Evolutionary conservation across 148 eudicot species (phyloP), one percentile per base, ranked within the genome.

Genomic region (Heliamphora exappendiculata): DNA sequence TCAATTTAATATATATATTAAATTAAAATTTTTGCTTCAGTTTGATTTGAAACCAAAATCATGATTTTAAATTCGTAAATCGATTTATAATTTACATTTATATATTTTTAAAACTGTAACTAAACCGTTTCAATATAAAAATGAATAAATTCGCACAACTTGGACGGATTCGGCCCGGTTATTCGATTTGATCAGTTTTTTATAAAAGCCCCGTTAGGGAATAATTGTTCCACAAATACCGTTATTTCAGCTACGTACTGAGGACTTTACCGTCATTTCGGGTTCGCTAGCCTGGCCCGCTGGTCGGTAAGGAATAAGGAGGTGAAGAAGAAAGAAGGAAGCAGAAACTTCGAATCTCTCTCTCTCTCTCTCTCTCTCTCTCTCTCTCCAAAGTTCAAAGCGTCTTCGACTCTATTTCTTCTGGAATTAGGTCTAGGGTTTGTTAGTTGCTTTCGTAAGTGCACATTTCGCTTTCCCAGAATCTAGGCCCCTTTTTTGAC

Each of bases 391-490:
- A 75, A 58, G 45, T 75, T 31, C 42, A 42, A 60, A 60, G 69
- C 69, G 57, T 74, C 57, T 74, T 63, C 55, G 26, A 70, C 34
- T 73, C 45, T 69, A 68, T 53, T 74, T 59, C 67, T 62, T 31
- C 41, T 17, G 17, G 33, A 62, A 16, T 33, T 31, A 62, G 67
- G 22, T 16, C n/a, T 31, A 16, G 67, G 39, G 22, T 5, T 33
- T 62, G 41, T 31, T 29, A 33, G 29, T n/a, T 33, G 29, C 72
- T 73, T 67, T 59, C 16, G 67, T 2, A 44, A 36, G 39, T 2
- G 17, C 34, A 53, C 28, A 78, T 68, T 68, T 70, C 77, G 28
- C 37, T 74, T 78, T 78, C 78, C 14, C 67, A 13, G 53, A 42
- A 53, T 63, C 9, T 44, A 29, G 70, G 33, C 39, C 34, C 53